Evolutionary conservation across 179 eudicot species (phyloP), one percentile per base, ranked within the genome.

Genomic region (Sideroxylon spinosum): DNA sequence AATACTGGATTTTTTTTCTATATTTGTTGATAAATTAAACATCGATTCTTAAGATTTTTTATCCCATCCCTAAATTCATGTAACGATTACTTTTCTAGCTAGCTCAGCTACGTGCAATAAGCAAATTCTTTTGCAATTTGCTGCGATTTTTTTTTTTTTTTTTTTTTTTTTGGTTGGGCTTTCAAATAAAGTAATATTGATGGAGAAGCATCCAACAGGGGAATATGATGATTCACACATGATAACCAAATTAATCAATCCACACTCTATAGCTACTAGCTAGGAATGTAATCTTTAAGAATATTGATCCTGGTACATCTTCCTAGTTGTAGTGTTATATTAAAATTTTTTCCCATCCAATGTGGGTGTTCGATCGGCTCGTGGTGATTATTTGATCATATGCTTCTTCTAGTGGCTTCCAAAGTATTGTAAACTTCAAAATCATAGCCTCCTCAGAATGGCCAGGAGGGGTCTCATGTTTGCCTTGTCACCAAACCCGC

Each of bases 171-270:
- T 55, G 26, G 13, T n/a, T n/a, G n/a, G n/a, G n/a, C n/a, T 37
- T 75, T 37, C 14, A 75, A 46, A 59, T 63, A 25, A 46, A 37
- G 14, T 26, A 25, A 52, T 50, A 64, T 29, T 76, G 79, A 37
- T 37, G 44, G 64, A 61, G 28, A 67, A 67, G 79, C 79, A 77
- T 77, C 32, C 78, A 64, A 64, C 62, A 77, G 20, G 37, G 32
- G 73, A 77, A 67, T 67, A 77, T 66, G 61, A 76, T 63, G 69
- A 63, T 66, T n/a, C 59, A 26, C 61, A 64, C 57, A 76, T 50
- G 78, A 49, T 76, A 11, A 3, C 63, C 56, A 9, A 65, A 65
- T 50, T 76, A 56, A 63, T 55, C 22, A 55, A 19, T 8, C 53
- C 53, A 59, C 71, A 50, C 78, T 17, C 26, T 28, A 37, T 13